Percentiles rank a stretch among this genome's conserved stretches.
These are phyloP conservation scores for Sarocladiaceae sp. DNA, from an alignment of 2,329 filamentous ascomycete species.

Conservation along the genomic window DNA sequence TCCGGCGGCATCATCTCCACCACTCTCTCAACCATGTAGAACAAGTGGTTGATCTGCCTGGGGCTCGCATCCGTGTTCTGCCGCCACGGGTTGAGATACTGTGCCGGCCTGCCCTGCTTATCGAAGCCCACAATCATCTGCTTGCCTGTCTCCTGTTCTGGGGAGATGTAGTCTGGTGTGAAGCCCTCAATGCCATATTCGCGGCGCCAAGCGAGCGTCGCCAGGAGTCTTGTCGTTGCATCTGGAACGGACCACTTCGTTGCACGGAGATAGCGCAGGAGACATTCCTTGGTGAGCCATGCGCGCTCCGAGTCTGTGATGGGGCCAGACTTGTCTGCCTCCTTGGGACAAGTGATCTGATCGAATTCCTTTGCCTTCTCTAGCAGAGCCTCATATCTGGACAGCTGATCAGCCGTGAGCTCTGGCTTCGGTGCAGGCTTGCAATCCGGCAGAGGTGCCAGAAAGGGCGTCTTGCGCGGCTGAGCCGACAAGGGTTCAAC, in stretches of 20 bases:
- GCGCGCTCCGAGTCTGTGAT: constrained; percentile 77
- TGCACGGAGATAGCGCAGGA: constrained; percentile 88
- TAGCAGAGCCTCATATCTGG: constrained; percentile 78
- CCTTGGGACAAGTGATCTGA: constrained; percentile 53
- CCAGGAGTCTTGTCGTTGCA: constrained; percentile 72
- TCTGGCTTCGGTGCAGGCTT: constrained; percentile 51
- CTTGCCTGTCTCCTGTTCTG: constrained; percentile 96
- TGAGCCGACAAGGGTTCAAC: constrained; percentile 10
- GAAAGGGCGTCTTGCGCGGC: constrained; percentile 51
- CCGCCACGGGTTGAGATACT: constrained; percentile 82
- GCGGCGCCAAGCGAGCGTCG: constrained; percentile 81
- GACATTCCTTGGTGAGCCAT: constrained; percentile 89
- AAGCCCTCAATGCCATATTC: constrained; percentile 81
- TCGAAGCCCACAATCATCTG: constrained; percentile 88
- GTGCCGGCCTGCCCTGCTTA: constrained; percentile 76
- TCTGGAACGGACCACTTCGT: constrained; percentile 83
- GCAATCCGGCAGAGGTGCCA: constrained; percentile 51
- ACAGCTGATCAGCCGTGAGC: constrained; percentile 71
- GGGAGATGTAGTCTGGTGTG: constrained; percentile 81
- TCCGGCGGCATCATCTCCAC: constrained; percentile 83
- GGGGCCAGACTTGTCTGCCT: constrained; percentile 55
- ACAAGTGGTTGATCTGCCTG: constrained; percentile 86
- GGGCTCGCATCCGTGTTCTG: constrained; percentile 90
- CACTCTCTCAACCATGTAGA: constrained; percentile 91
- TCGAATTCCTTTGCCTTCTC: constrained; percentile 67